Evolutionary conservation across 768 basidiomycete species (phyloP).

Genomic region (Amanita pallidorosea): DNA sequence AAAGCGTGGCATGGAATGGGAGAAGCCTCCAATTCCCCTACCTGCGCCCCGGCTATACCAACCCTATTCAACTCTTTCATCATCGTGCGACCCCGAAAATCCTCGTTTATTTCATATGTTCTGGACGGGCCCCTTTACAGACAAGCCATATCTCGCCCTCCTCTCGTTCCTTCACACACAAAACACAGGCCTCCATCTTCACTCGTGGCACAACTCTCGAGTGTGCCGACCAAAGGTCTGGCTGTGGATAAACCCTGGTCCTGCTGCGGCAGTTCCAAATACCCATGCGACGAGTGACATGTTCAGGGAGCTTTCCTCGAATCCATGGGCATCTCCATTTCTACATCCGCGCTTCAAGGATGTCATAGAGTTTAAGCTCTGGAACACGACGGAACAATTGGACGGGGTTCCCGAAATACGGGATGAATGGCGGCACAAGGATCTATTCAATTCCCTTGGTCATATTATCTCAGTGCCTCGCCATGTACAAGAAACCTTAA

Average conservation of each 20-base stretch:
- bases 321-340: conserved; percentile 94
- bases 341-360: conserved; percentile 87
- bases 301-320: conserved; percentile 70
- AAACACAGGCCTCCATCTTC: conserved; percentile 74
- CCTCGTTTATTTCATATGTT: conserved; percentile 97
- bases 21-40: conserved; percentile 36
- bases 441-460: conserved; percentile 84
- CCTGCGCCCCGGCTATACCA: conserved; percentile 41
- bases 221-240: conserved; percentile 87
- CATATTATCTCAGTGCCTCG: conserved; percentile 55
- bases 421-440: conserved; percentile 80
- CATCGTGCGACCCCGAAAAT: conserved; percentile 74
- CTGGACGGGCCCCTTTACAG: conserved; percentile 97
- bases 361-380: conserved; percentile 89
- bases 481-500: not conserved
- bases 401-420: conserved; percentile 85
- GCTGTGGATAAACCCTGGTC: conserved; percentile 99
- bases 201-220: conserved; percentile 29
- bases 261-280: conserved; percentile 83
- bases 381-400: conserved; percentile 97
- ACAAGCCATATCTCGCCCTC: conserved; percentile 94
- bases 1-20: conserved; percentile 54
- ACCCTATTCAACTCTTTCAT: conserved; percentile 43
- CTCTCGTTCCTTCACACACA: conserved; percentile 95
- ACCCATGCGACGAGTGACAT: conserved; percentile 73